phyloP scores from a whole-genome alignment of 306 rosid species.

The Lathyrus sativus region DNA sequence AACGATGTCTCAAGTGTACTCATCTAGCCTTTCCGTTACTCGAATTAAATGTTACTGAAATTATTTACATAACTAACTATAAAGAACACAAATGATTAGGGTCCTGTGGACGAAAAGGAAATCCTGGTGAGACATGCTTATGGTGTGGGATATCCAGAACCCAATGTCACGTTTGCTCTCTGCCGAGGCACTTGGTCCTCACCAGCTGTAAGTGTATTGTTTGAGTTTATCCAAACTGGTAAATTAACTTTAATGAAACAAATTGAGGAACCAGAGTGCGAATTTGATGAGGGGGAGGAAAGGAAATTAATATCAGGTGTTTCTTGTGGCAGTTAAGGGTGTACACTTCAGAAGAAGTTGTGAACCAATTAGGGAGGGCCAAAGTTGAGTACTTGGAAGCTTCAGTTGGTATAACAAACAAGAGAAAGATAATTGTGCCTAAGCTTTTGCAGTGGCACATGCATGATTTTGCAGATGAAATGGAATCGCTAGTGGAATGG shows the following conservation, averaged over 20 bases:
- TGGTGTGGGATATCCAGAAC: constrained; percentile 90
- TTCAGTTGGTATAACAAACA: constrained; percentile 71
- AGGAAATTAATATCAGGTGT: neutral
- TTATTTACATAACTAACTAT: constrained; percentile 9
- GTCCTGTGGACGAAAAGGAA: constrained; percentile 69
- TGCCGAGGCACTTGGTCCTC: constrained; percentile 93
- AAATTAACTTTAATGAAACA: neutral
- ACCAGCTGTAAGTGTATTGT: constrained; percentile 72
- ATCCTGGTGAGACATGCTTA: constrained; percentile 64
- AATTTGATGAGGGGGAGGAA: constrained; percentile 29
- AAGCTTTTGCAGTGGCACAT: constrained; percentile 85
- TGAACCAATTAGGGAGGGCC: constrained; percentile 75
- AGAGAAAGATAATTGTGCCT: constrained; percentile 79
- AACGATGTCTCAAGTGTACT: neutral
- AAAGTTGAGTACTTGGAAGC: constrained; percentile 94
- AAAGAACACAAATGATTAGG: constrained; percentile 41
- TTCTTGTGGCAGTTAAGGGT: constrained; percentile 70
- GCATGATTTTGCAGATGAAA: constrained; percentile 80
- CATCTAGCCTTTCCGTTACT: neutral
- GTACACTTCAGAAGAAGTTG: constrained; percentile 72
- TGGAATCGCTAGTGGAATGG: constrained; percentile 88
- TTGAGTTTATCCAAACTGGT: neutral
- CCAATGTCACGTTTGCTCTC: constrained; percentile 82
- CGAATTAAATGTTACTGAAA: neutral
- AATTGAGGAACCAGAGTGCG: neutral